Base-by-base conservation (phyloP, 2,329 filamentous ascomycete species). In the Aspergillus sp. region DNA sequence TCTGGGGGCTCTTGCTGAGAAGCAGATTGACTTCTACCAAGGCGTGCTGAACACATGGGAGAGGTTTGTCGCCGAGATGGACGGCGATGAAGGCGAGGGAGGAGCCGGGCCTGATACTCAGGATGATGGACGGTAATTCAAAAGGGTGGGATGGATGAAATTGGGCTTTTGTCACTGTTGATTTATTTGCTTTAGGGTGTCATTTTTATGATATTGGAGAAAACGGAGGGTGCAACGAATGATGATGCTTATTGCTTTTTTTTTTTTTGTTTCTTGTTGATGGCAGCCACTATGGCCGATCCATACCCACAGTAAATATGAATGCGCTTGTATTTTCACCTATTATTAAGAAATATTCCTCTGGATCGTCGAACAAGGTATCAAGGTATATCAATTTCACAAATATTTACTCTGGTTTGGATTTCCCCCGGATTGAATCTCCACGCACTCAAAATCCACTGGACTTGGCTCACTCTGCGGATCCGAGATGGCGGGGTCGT, bases 1-100 rank as follows among this genome's bases (percentile, higher is more conserved):
- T 55, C 76, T 98, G 39, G 89, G 88, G 2, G 83, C 81, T 3
- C 69, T 98, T 39, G 89, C 91, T 0, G 85, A 91, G 59, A 83
- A 88, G 12, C 89, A 98, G 64, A 82, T 95, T 33, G 79, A 82
- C 8, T 97, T 96, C 66, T 98, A 95, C 64, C 81, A 81, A 44
- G 80, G 79, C 19, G 86, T 89, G 5, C 81, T 86, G 39, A 82
- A 85, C 42, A 86, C 87, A 6, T 98, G 93, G 93, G 89, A 95
- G 71, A 74, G 76, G 48, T 97, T 96, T 60, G 74, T 97, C n/a
- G 75, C 79, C 55, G 88, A 95, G 59, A 91, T 94, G 84, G 87
- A 95, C 60, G 81, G 75, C 53, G 79, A 88, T 52, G 48, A 57
- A 31, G 61, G 62, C 6, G 42, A 49, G 46, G 11, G 58, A 56